phyloP scores from a whole-genome alignment of 208 protist genomes.

The Trypanosoma conorhini region DNA sequence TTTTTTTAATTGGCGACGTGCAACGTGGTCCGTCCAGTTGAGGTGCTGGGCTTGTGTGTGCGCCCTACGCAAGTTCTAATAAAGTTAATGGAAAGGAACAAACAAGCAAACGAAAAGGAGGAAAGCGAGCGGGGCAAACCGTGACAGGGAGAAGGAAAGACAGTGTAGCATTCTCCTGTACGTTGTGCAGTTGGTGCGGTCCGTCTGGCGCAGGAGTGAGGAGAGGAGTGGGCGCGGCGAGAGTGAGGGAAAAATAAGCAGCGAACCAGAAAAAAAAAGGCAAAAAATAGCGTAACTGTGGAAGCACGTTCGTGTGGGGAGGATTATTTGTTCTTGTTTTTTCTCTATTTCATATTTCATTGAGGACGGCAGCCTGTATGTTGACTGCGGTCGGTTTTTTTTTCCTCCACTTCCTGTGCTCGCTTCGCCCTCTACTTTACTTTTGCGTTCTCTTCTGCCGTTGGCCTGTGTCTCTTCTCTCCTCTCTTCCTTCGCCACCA shows the following conservation, averaged over 20 bases:
- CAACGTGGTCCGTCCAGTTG: background rate
- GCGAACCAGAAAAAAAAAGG: background rate
- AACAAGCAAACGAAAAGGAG: too few relatives aligned
- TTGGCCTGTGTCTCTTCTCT: slow-evolving; percentile 8
- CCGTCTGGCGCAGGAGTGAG: background rate
- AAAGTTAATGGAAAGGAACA: too few relatives aligned
- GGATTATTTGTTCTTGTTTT: background rate
- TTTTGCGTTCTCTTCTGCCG: slow-evolving; percentile 8
- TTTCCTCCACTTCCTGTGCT: background rate
- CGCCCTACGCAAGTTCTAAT: background rate
- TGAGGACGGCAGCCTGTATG: background rate
- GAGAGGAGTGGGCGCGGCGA: background rate
- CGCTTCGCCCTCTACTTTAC: background rate
- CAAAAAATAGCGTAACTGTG: background rate
- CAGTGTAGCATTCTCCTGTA: too few relatives aligned
- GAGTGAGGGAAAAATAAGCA: background rate
- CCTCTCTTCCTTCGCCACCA: background rate
- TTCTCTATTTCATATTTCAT: background rate
- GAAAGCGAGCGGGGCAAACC: too few relatives aligned
- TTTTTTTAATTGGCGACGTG: background rate
- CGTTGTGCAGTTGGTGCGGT: too few relatives aligned
- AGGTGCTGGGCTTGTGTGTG: background rate
- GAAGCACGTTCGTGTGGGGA: background rate
- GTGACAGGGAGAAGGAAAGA: too few relatives aligned
- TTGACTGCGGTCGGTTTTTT: background rate